A percentile compares a stretch with the other conserved stretches of the same genome.
Evolutionary conservation across 768 basidiomycete species (phyloP).

Genomic region (Coprinopsis sp.): DNA sequence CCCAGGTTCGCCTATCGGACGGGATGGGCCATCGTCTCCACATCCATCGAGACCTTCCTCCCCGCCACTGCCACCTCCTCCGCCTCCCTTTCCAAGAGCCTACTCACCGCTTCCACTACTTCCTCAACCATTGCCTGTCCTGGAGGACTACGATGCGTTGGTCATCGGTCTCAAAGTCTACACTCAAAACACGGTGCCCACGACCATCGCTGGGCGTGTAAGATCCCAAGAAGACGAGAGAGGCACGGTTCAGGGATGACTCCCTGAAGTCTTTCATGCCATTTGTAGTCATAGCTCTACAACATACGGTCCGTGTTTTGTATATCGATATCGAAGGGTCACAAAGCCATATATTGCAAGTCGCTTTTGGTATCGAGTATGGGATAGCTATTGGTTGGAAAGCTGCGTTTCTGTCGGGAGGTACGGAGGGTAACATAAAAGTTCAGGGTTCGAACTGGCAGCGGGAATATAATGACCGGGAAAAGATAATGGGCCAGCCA

Average conservation of each 20-base stretch:
- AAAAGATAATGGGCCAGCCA: too few species aligned
- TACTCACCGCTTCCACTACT: not conserved
- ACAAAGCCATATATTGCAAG: too few species aligned
- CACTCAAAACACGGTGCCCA: constrained; percentile 19
- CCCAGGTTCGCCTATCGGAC: not conserved
- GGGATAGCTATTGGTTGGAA: too few species aligned
- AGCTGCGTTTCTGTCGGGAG: too few species aligned
- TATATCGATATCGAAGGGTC: too few species aligned
- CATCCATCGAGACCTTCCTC: not conserved
- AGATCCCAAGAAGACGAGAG: not conserved
- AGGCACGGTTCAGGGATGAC: not conserved
- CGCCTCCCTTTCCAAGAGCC: constrained; percentile 2
- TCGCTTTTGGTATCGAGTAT: too few species aligned
- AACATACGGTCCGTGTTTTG: too few species aligned
- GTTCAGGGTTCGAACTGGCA: too few species aligned
- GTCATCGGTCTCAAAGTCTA: constrained; percentile 25
- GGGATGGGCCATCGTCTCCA: not conserved
- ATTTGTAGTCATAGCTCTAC: too few species aligned
- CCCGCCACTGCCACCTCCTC: not conserved
- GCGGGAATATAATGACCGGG: too few species aligned
- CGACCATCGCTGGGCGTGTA: constrained; percentile 20
- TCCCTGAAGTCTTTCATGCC: too few species aligned
- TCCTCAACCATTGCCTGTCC: constrained; percentile 11
- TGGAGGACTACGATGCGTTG: constrained; percentile 25
- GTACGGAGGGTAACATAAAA: not conserved